These are phyloP conservation scores for Pseudogymnoascus sp. DNA, from an alignment of 2,329 filamentous ascomycete species.

Conservation along the genomic window DNA sequence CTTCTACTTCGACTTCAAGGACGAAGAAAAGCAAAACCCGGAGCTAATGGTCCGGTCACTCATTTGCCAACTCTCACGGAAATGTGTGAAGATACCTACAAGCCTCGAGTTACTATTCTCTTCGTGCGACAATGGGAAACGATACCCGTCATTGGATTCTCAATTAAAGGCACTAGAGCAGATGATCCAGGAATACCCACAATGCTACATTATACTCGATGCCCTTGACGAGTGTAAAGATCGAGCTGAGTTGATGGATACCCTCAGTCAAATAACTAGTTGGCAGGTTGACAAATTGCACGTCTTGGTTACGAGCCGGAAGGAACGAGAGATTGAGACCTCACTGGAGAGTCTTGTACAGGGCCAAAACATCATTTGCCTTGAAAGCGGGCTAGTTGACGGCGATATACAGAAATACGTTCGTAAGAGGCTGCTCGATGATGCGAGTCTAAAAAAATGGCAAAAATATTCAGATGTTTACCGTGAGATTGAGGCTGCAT, in stretches of 20 bases:
- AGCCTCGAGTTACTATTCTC: conserved; percentile 23
- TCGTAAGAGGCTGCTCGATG: conserved; percentile 14
- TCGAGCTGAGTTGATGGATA: neutral
- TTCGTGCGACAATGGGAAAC: conserved; percentile 18
- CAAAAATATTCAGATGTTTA: conserved; percentile 15
- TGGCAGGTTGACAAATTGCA: neutral
- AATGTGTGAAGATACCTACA: conserved; percentile 12
- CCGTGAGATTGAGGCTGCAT: conserved; percentile 17
- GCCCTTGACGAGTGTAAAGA: conserved; percentile 25
- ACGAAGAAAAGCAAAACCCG: conserved; percentile 28
- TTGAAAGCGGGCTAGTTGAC: conserved; percentile 18
- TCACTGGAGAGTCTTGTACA: conserved; percentile 13
- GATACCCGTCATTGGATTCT: conserved; percentile 1
- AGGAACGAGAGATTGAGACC: conserved; percentile 21
- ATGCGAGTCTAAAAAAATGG: conserved; percentile 22
- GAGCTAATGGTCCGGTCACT: conserved; percentile 31
- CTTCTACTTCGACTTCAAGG: conserved; percentile 34
- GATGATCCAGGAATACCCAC: conserved; percentile 20
- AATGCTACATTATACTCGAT: conserved; percentile 24
- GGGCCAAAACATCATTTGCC: conserved; percentile 13
- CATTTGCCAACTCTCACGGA: conserved; percentile 27
- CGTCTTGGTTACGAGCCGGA: conserved; percentile 19
- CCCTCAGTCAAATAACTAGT: neutral
- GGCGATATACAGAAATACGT: conserved; percentile 25
- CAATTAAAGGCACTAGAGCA: neutral